Evolutionary conservation across 352 stramenopile genomes (phyloP), one percentile per base, ranked within the genome.

Genomic region (Globisporangium paroecandrum): DNA sequence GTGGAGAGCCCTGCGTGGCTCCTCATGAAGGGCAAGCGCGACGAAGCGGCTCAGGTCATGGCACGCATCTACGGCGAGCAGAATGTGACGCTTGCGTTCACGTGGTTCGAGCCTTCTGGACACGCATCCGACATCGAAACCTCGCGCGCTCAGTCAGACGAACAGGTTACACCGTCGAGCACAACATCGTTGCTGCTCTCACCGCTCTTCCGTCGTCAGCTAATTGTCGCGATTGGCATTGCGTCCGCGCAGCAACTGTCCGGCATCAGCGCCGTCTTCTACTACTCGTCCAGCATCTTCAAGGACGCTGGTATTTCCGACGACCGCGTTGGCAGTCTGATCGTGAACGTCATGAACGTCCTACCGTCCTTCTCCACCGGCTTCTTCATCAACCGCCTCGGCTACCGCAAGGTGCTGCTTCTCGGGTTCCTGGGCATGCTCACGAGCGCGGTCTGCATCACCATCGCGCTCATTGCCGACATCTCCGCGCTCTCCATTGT

Each of bases 221-320:
- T 87, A 1, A 58, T 89, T 4, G 68, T 82, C 13, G 79, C 80
- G 0, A 78, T 87, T 47, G 76, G 71, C 4, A 66, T 90, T 32
- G 72, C 73, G 7, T 65, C 69, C 15, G 66, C 75, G 0, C 77
- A 87, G 59, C 83, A 90, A 54, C 75, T 91, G 51, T 84, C 78
- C 1, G 83, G 81, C 38, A 77, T 92, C 72, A 92, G 89, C 58
- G 83, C 78, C 36, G 77, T 90, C 12, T 90, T 89, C 66, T 83
- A 87, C 61, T 92, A 92, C 69, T 90, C 83, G 32, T 88, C 78
- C n/a, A 69, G 69, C 20, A 72, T 90, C 20, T 92, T 90, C 64
- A 82, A 77, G 27, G 68, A 82, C 38, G 81, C 81, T 46, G 58
- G 68, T 9, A 36, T 36, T 36, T 36, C 32, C 0, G 83, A 90